Evolutionary conservation across 2,329 filamentous ascomycete genomes (phyloP), one percentile per base, ranked within the genome.

Genomic region (Anthostomella pinea): DNA sequence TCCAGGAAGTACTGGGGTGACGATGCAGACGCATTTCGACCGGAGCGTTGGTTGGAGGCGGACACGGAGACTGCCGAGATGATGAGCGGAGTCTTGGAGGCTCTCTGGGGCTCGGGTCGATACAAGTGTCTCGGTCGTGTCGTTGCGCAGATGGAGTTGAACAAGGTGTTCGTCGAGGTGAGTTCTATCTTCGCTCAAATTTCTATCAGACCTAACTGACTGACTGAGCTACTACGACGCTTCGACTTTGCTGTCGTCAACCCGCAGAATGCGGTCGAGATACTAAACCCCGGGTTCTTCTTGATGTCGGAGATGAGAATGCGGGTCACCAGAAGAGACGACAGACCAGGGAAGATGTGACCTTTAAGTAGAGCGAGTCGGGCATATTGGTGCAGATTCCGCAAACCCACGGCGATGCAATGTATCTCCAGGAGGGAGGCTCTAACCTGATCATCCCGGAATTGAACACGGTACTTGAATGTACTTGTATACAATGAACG

Each of bases 221-320:
- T 6, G 4, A 17, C 16, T 19, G 13, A 30, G 48, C 29, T 51
- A 15, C 37, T 51, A 19, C 41, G 45, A 29, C 44, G 41, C 5
- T 52, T 41, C 30, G 48, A 54, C 23, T 41, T 53, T 15, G 43
- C 50, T 10, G 35, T 53, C 18, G 31, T 42, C 8, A 41, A 25
- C 8, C 50, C 51, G 9, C 41, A 39, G 8, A 39, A 26, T 13
- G 41, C 45, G 2, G 42, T 48, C 6, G 35, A 44, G 13, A 44
- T 50, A 13, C 16, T 46, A 10, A 48, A 50, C 19, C 44, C 47
- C 8, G 45, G 42, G 10, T 48, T 48, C 25, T 48, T 46, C 25
- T 32, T 48, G 10, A 50, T 50, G 42, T 48, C 47, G 4, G 42
- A 40, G 16, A 32, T 50, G 27, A 39, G 44, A 9, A 44, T 50